Evolutionary conservation across 2,329 filamentous ascomycete genomes (phyloP), one percentile per base, ranked within the genome.

Genomic region (Cercospora sesami): DNA sequence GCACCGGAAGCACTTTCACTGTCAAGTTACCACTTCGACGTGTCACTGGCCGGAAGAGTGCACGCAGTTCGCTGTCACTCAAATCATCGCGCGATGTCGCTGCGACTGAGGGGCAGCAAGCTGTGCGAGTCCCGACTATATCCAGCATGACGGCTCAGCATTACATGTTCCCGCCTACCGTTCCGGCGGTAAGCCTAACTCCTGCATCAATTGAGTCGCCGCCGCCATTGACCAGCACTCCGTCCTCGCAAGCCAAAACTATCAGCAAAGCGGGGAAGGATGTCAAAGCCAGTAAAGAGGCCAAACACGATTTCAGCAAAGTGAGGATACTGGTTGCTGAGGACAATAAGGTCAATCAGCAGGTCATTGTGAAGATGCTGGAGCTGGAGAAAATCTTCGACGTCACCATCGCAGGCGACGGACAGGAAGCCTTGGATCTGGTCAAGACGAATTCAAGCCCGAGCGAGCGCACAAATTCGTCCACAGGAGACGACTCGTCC

Each of bases 281-380:
- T 70, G 85, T 63, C 42, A 68, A 62, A 66, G 64, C 63, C 18
- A 84, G 84, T 4, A 85, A 90, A 80, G 81, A 21, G 81, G 85
- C 42, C 92, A 89, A 72, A 84, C 63, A 63, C 80, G 81, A 72
- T 45, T 68, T 70, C n/a, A 82, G 86, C 33, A 93, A 90, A 71
- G 84, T 96, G 53, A 89, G 91, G 14, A 92, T 97, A 0, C 83
- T 97, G 7, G 93, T 97, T 10, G 94, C 94, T 0, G 94, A 97
- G 78, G 89, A 91, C 75, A 91, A 91, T 76, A 86, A 87, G 55
- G 84, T 88, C 28, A 88, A 88, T 71, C 86, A 87, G 74, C 86
- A 88, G 75, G 86, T 88, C 26, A 78, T 71, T 81, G 80, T 88
- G 64, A 87, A 87, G 53, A 89, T 90, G 87, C 79, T 90, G 63